phyloP scores from a whole-genome alignment of 2,329 filamentous ascomycete species.

The Aureobasidium sp. region DNA sequence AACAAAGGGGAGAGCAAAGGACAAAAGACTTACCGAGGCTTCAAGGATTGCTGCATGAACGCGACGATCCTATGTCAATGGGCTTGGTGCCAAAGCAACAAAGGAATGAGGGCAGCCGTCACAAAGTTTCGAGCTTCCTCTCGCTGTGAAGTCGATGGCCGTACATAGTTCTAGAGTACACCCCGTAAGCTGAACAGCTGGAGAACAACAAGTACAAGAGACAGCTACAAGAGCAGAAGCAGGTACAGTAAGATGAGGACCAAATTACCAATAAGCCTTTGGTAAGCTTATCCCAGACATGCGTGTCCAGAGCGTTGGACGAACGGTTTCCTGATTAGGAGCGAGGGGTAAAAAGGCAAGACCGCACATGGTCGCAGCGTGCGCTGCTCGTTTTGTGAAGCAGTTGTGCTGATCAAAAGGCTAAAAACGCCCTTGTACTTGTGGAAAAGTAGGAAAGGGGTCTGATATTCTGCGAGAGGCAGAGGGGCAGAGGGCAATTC shows the following conservation, averaged over 20 bases:
- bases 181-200: neutral
- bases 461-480: too few species aligned
- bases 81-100: neutral
- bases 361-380: conserved; percentile 4
- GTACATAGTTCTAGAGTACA: too few species aligned
- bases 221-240: neutral
- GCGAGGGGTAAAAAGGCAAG: conserved; percentile 10
- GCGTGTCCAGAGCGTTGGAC: neutral
- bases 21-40: neutral
- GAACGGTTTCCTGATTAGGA: neutral
- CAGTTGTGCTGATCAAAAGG: conserved; percentile 3
- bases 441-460: neutral
- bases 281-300: conserved; percentile 8
- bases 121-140: neutral
- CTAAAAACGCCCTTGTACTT: neutral
- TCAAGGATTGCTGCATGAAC: neutral
- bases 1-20: neutral
- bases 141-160: too few species aligned
- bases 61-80: neutral
- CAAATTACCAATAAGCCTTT: too few species aligned
- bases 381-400: neutral
- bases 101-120: neutral
- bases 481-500: neutral
- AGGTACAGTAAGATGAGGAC: conserved; percentile 2
- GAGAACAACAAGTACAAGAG: neutral